phyloP scores from a whole-genome alignment of 73 alveolate genomes.

The Effrenium voratum region DNA sequence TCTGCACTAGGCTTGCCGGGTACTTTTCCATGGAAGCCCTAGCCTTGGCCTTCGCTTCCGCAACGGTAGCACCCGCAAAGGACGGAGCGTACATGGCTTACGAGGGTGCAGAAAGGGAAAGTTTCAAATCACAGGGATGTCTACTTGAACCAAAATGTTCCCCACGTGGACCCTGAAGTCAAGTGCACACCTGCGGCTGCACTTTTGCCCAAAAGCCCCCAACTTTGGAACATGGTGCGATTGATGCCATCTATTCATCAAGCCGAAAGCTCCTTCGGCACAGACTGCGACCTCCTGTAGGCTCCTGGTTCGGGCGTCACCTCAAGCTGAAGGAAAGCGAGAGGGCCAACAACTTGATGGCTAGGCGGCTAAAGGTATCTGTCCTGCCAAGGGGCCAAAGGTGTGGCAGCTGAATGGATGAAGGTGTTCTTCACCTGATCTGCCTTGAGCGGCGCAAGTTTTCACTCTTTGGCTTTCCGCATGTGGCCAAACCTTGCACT shows the following conservation, averaged over 20 bases:
- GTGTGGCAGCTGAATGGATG: slow-evolving; percentile 81
- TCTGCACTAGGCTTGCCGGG: too few relatives aligned
- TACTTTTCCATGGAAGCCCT: too few relatives aligned
- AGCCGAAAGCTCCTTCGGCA: slow-evolving; percentile 61
- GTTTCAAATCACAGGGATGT: too few relatives aligned
- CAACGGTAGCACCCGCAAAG: too few relatives aligned
- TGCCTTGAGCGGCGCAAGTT: slow-evolving; percentile 2
- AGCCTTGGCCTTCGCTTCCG: too few relatives aligned
- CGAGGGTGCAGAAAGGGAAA: too few relatives aligned
- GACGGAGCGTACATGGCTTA: too few relatives aligned
- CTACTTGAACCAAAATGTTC: too few relatives aligned
- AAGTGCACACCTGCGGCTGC: not conserved
- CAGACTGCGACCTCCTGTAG: slow-evolving; percentile 59
- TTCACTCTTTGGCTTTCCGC: too few relatives aligned
- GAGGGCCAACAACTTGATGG: too few relatives aligned
- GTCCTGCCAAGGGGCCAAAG: slow-evolving; percentile 3
- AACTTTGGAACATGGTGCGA: not conserved
- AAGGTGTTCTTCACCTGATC: slow-evolving; percentile 75
- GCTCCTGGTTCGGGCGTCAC: slow-evolving; percentile 61
- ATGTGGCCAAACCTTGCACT: too few relatives aligned
- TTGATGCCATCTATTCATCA: not conserved
- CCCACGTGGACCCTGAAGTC: too few relatives aligned
- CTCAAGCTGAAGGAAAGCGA: not conserved
- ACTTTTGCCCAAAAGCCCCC: not conserved
- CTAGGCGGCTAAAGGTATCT: not conserved